These are phyloP conservation scores for Mucor circinelloides DNA, from an alignment of 371 early-diverging fungal species.

Conservation along the genomic window DNA sequence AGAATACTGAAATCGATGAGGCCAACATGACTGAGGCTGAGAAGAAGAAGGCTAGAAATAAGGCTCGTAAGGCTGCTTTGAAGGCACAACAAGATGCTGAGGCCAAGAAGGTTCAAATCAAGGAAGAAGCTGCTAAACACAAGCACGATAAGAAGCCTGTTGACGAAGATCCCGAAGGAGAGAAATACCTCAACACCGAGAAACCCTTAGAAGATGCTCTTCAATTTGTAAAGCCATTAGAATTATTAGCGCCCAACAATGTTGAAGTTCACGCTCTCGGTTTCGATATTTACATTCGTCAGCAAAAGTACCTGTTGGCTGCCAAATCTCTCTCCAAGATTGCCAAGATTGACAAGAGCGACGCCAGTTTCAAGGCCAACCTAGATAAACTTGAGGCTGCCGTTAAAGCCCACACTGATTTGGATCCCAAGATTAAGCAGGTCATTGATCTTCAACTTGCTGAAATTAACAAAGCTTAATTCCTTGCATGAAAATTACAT, in stretches of 20 bases:
- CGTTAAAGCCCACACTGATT: conserved; percentile 27
- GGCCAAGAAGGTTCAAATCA: conserved; percentile 37
- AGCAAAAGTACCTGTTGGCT: conserved; percentile 78
- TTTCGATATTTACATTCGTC: conserved; percentile 78
- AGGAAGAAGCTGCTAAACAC: conserved; percentile 43
- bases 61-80: conserved; percentile 55
- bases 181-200: conserved; percentile 58
- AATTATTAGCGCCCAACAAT: conserved; percentile 55
- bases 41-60: conserved; percentile 63
- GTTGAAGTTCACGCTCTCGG: conserved; percentile 71
- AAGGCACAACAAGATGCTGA: conserved; percentile 52
- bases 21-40: conserved; percentile 65
- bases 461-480: conserved; percentile 12
- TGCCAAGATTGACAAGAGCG: conserved; percentile 50
- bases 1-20: conserved; percentile 41
- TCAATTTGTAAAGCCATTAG: conserved; percentile 75
- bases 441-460: conserved; percentile 27
- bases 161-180: conserved; percentile 74
- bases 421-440: conserved; percentile 28
- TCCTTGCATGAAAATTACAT: neutral
- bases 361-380: conserved; percentile 54
- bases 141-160: conserved; percentile 54
- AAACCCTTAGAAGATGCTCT: conserved; percentile 78
- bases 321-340: conserved; percentile 67
- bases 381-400: conserved; percentile 59